phyloP scores from a whole-genome alignment of 179 eudicot species.

The Camellia oleifera region DNA sequence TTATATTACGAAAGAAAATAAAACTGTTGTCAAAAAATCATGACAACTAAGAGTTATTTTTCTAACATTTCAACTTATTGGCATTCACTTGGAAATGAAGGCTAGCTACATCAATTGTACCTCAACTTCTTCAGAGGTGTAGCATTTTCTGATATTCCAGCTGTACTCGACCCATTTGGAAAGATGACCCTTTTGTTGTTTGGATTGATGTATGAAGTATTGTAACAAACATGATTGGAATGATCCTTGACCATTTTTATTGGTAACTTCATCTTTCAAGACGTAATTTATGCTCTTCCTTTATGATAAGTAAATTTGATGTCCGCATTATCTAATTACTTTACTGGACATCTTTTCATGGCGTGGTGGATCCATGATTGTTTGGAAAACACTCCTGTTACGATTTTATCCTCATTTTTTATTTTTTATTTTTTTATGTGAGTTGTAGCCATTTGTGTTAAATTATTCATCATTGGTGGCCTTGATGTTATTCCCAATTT shows the following conservation, averaged over 20 bases:
- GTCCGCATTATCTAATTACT: neutral
- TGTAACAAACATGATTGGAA: neutral
- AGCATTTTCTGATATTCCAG: too few relatives aligned
- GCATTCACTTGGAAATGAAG: too few relatives aligned
- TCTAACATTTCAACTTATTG: too few relatives aligned
- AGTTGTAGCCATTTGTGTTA: neutral
- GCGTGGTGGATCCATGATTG: neutral
- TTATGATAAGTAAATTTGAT: neutral
- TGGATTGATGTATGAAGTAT: too few relatives aligned
- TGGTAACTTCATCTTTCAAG: conserved; percentile 1
- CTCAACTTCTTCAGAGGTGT: too few relatives aligned
- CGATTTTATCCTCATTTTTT: too few relatives aligned
- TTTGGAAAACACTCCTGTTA: neutral
- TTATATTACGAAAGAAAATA: too few relatives aligned
- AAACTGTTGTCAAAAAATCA: too few relatives aligned
- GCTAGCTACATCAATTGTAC: too few relatives aligned
- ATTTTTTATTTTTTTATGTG: neutral
- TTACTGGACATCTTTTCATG: neutral
- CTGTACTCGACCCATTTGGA: too few relatives aligned
- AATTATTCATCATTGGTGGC: neutral
- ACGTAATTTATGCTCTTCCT: neutral
- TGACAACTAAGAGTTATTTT: too few relatives aligned
- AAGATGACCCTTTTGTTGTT: too few relatives aligned
- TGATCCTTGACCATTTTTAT: neutral
- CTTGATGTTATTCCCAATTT: neutral